Evolutionary conservation across 2,329 filamentous ascomycete genomes (phyloP), one percentile per base, ranked within the genome.

Genomic region (Xylariaceae sp.): DNA sequence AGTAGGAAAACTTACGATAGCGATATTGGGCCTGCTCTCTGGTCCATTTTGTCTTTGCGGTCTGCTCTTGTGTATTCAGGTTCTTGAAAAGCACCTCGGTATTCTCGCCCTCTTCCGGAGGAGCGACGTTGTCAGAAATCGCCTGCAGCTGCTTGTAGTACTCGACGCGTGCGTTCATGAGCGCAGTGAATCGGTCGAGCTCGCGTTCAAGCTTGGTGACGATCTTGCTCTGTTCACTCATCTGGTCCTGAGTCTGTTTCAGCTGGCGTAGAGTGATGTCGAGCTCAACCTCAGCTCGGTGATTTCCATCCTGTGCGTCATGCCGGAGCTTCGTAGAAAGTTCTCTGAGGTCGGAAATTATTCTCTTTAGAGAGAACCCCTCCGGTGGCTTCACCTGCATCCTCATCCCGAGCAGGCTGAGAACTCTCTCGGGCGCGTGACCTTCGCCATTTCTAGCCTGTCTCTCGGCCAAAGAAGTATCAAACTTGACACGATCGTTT

Each of bases 111-210:
- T 81, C 79, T 36, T 87, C 80, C 6, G 83, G 84, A 1, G 83
- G 80, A 5, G 75, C 72, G 0, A 96, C 86, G 13, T 77, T 85
- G 52, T 96, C 90, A 0, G 89, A 95, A n/a, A 96, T 78, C 17
- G 77, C 74, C 53, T 96, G 92, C 9, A 96, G 68, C 51, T 95
- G 88, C 5, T 82, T 78, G 53, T 96, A 96, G 53, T 88, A 96
- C 37, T 92, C 87, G 1, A 95, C 62, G 11, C 92, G 80, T 23
- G 78, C 70, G 50, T 96, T 96, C 77, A 94, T 89, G 0, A 82
- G 77, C 12, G 70, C 67, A 18, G 77, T 81, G 54, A 94, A 92
- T 18, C 77, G 63, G 29, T 90, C 80, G 5, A 87, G 63, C 55
- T 95, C 89, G 38, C 75, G 74, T 40, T 85, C 78, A 10, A 81